These are phyloP conservation scores for Phytopythium mirpurense DNA, from an alignment of 352 stramenopile species.

Conservation along the genomic window DNA sequence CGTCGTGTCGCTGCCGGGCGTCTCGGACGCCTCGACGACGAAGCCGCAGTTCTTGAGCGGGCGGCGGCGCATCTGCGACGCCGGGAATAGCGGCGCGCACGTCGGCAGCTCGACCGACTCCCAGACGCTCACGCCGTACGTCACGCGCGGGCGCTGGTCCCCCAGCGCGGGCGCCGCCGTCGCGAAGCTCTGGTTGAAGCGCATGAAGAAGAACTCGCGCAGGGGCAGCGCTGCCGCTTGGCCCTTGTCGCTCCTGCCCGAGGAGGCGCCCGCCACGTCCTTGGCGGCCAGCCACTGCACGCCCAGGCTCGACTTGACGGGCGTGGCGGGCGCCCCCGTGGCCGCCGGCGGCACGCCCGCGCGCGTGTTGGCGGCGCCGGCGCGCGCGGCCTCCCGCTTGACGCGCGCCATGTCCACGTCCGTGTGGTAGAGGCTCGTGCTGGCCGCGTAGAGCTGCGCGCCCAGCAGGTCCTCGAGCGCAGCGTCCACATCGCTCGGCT, in stretches of 20 bases:
- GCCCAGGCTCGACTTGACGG: conserved; percentile 23
- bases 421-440: conserved; percentile 47
- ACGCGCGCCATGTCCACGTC: conserved; percentile 18
- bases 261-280: conserved; percentile 30
- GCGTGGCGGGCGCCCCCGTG: conserved; percentile 5
- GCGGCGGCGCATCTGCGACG: conserved; percentile 40
- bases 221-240: conserved; percentile 19
- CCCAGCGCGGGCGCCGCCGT: conserved; percentile 25
- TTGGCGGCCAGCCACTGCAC: conserved; percentile 77
- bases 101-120: conserved; percentile 59
- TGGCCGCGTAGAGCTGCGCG: conserved; percentile 44
- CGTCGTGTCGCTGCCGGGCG: conserved; percentile 46
- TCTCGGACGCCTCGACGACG: conserved; percentile 63
- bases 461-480: conserved; percentile 58
- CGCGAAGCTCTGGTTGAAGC: conserved; percentile 60
- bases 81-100: conserved; percentile 43
- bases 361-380: conserved; percentile 4
- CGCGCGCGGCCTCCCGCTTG: conserved; percentile 1
- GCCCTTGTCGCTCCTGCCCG: conserved; percentile 1
- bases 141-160: conserved; percentile 17
- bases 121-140: conserved; percentile 59
- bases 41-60: conserved; percentile 63
- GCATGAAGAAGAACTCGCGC: conserved; percentile 81
- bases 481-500: conserved; percentile 33
- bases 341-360: conserved; percentile 5